These are phyloP conservation scores for Aspergillus sp. DNA, from an alignment of 2,329 filamentous ascomycete species.

Conservation along the genomic window DNA sequence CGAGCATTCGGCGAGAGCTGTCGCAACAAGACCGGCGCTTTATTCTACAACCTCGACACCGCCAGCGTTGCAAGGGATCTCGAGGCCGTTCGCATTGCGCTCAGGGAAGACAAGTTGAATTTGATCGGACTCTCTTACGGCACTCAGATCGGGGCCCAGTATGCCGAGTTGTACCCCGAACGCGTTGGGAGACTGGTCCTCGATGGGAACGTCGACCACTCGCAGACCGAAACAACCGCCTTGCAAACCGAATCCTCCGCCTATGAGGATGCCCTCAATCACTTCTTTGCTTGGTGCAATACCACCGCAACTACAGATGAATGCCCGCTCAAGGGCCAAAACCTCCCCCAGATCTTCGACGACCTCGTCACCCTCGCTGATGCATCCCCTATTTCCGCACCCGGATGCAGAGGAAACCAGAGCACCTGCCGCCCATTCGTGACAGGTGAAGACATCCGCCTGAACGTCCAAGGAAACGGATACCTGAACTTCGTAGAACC, in stretches of 20 bases:
- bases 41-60: slow-evolving; percentile 47
- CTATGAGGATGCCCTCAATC: slow-evolving; percentile 37
- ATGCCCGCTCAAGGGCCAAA: slow-evolving; percentile 3
- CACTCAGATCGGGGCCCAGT: slow-evolving; percentile 44
- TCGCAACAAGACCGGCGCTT: slow-evolving; percentile 36
- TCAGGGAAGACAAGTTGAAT: slow-evolving; percentile 39
- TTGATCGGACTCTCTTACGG: slow-evolving; percentile 49
- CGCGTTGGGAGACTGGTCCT: slow-evolving; percentile 44
- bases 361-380: slow-evolving; percentile 1
- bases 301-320: neutral
- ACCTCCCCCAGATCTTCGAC: slow-evolving; percentile 3
- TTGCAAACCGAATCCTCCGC: slow-evolving; percentile 36
- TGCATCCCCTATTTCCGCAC: neutral
- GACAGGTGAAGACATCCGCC: slow-evolving; percentile 35
- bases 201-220: slow-evolving; percentile 49
- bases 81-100: slow-evolving; percentile 35
- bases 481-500: slow-evolving; percentile 22
- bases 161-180: slow-evolving; percentile 47
- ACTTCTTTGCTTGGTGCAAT: slow-evolving; percentile 18
- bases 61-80: slow-evolving; percentile 36
- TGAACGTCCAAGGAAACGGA: slow-evolving; percentile 28
- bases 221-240: slow-evolving; percentile 27
- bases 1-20: slow-evolving; percentile 43
- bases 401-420: neutral
- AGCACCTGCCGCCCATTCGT: slow-evolving; percentile 37